A percentile compares a stretch with the other conserved stretches of the same genome.
phyloP scores from a whole-genome alignment of 345 rosid genomes.

The Rhodamnia rubescens region DNA sequence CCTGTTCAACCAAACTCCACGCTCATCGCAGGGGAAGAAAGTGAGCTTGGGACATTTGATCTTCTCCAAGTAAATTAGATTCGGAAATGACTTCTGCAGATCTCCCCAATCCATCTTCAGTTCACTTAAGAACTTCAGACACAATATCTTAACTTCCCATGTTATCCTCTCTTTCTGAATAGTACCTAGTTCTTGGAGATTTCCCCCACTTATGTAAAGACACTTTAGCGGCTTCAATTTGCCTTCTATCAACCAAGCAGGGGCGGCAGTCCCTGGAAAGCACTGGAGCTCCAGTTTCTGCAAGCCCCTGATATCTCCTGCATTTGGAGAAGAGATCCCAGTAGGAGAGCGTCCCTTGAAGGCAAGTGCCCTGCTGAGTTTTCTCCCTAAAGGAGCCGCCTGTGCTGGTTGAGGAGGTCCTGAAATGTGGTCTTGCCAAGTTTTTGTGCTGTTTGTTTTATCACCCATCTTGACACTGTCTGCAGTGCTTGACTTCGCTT shows the following conservation, averaged over 20 bases:
- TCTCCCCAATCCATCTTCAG: slow-evolving; percentile 17
- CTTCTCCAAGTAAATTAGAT: slow-evolving; percentile 19
- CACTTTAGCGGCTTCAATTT: background rate
- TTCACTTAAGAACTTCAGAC: background rate
- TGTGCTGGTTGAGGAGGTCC: background rate
- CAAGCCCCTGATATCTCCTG: background rate
- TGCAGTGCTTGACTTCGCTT: background rate
- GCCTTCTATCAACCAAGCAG: slow-evolving; percentile 3
- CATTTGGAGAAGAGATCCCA: background rate
- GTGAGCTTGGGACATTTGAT: slow-evolving; percentile 17
- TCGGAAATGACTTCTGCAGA: slow-evolving; percentile 6
- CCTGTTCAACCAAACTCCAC: slow-evolving; percentile 8
- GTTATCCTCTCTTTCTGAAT: background rate
- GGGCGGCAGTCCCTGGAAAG: background rate
- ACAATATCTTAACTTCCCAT: slow-evolving; percentile 14
- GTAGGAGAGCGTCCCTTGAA: background rate
- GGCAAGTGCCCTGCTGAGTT: background rate
- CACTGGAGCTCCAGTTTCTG: slow-evolving; percentile 15
- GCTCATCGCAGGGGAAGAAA: slow-evolving; percentile 20
- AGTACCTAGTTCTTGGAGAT: background rate
- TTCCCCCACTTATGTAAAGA: slow-evolving; percentile 18
- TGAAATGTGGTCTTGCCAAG: background rate
- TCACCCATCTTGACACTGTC: background rate
- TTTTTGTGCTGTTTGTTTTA: background rate
- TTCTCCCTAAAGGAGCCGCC: background rate